Conservation (phyloP, 345 rosid genomes). For the Camelina sativa region DNA sequence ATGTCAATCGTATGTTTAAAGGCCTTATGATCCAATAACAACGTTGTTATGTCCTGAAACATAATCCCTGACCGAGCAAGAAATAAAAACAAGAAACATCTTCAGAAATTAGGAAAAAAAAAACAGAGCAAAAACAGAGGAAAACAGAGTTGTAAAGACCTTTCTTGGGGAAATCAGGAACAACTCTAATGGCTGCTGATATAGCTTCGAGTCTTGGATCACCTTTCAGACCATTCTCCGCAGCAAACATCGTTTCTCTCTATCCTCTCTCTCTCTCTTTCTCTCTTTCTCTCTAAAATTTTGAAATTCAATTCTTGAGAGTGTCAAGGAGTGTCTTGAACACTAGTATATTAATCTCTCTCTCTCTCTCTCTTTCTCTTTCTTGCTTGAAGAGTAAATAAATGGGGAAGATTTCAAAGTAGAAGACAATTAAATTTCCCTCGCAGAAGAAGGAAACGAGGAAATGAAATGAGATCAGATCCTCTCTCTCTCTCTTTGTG, state of each 20-base stretch:
- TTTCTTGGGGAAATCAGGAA: constrained; percentile 47
- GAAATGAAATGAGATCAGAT: constrained; percentile 39
- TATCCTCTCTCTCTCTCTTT: constrained; percentile 9
- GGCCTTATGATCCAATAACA: constrained; percentile 74
- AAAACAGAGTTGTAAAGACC: constrained; percentile 17
- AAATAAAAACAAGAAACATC: not conserved
- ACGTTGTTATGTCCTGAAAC: constrained; percentile 87
- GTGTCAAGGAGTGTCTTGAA: constrained; percentile 17
- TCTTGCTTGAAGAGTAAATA: constrained; percentile 27
- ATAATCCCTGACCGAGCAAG: constrained; percentile 56
- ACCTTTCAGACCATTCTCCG: constrained; percentile 49
- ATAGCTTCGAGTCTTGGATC: constrained; percentile 49
- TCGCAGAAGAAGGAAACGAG: constrained; percentile 40
- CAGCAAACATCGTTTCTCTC: constrained; percentile 42
- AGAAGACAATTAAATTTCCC: constrained; percentile 34
- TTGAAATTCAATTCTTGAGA: not conserved
- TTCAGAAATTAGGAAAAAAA: not conserved
- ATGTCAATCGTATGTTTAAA: constrained; percentile 78
- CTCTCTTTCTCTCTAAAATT: constrained; percentile 1
- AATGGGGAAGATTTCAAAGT: constrained; percentile 22
- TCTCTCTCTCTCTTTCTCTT: not conserved
- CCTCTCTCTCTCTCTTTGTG: not conserved
- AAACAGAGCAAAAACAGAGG: constrained; percentile 6
- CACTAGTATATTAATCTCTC: constrained; percentile 10
- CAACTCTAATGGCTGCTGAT: constrained; percentile 45